These are phyloP conservation scores for Elaeagnus macrophylla DNA, from an alignment of 306 rosid genomes.

Conservation along the genomic window DNA sequence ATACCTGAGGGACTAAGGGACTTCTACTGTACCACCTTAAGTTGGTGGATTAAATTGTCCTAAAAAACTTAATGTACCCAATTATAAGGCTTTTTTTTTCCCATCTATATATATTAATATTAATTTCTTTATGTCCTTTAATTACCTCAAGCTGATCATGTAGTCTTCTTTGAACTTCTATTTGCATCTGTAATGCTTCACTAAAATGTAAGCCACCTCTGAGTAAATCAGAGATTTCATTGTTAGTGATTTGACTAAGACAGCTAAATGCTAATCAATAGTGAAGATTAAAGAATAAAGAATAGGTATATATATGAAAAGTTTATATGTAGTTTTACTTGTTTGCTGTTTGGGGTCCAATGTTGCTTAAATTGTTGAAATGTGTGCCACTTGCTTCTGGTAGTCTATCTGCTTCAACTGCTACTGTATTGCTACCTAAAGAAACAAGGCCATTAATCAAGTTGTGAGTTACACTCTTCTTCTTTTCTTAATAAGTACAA, in stretches of 20 bases:
- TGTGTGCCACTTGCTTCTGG: conserved; percentile 49
- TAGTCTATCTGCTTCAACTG: conserved; percentile 31
- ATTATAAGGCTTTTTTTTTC: too few species aligned
- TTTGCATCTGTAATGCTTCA: conserved; percentile 74
- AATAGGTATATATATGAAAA: not conserved
- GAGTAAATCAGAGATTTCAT: conserved; percentile 4
- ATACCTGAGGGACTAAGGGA: too few species aligned
- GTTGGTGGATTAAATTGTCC: too few species aligned
- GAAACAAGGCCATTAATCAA: not conserved
- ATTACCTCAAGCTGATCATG: conserved; percentile 87
- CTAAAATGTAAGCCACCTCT: conserved; percentile 54
- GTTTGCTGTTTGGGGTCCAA: conserved; percentile 42
- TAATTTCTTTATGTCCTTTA: too few species aligned
- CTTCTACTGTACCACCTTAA: too few species aligned
- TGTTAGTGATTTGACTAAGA: conserved; percentile 9
- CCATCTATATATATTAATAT: too few species aligned
- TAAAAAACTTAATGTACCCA: too few species aligned
- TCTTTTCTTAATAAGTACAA: too few species aligned
- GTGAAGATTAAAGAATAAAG: not conserved
- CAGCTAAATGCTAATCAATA: not conserved
- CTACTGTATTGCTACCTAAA: conserved; percentile 23
- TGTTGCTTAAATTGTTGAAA: conserved; percentile 36
- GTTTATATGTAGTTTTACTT: conserved; percentile 37
- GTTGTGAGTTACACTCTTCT: not conserved
- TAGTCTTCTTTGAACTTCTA: conserved; percentile 79